These are phyloP conservation scores for Hansfordia pulvinata DNA, from an alignment of 2,329 filamentous ascomycete species.

Conservation along the genomic window DNA sequence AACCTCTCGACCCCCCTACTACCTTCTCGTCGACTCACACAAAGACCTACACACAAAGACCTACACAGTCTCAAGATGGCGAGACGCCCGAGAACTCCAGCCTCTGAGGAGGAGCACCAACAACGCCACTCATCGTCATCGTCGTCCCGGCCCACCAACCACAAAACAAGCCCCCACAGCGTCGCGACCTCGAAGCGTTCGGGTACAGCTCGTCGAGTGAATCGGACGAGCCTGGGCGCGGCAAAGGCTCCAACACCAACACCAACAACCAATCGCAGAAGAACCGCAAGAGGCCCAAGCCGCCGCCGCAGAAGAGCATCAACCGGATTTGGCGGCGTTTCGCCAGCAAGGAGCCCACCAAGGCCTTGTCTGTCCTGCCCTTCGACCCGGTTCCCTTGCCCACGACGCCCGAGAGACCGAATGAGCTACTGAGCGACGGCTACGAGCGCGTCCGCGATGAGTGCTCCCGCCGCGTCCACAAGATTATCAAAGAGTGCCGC, in stretches of 20 bases:
- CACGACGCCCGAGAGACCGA: conserved; percentile 35
- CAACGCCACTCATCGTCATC: too few species aligned
- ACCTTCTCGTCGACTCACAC: too few species aligned
- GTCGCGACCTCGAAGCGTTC: conserved; percentile 16
- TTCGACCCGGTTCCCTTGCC: conserved; percentile 44
- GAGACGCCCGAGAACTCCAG: too few species aligned
- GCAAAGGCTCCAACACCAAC: conserved; percentile 17
- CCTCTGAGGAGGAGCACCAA: too few species aligned
- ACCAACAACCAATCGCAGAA: conserved; percentile 27
- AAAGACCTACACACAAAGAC: too few species aligned
- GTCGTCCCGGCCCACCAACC: too few species aligned
- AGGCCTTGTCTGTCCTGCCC: conserved; percentile 50
- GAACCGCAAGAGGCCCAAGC: conserved; percentile 42
- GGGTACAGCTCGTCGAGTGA: conserved; percentile 37
- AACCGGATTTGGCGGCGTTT: conserved; percentile 54
- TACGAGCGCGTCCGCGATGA: conserved; percentile 52
- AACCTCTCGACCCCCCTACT: too few species aligned
- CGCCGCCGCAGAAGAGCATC: conserved; percentile 50
- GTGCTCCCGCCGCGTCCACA: conserved; percentile 47
- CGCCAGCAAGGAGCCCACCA: conserved; percentile 46
- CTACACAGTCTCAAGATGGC: too few species aligned
- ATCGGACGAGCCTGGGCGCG: conserved; percentile 27
- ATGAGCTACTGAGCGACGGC: conserved; percentile 44
- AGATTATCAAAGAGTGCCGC: conserved; percentile 52
- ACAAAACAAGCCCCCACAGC: too few species aligned